Evolutionary conservation across 345 rosid species (phyloP), one percentile per base, ranked within the genome.

Genomic region (Gossypium raimondii): DNA sequence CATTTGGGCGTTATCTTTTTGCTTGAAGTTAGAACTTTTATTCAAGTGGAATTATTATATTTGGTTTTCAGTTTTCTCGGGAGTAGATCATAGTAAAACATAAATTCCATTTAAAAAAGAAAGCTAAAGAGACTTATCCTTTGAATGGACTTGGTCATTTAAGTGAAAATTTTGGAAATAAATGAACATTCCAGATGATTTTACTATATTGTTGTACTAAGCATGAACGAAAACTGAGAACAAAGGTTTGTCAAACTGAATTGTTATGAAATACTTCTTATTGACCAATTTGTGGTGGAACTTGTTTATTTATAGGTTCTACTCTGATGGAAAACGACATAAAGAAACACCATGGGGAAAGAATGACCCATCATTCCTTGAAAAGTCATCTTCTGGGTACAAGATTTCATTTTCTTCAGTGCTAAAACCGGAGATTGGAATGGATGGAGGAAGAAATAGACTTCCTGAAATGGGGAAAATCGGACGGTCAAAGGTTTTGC

Each of bases 281-380:
- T 11, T 68, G 56, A 71, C 73, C 12, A 18, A 24, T 14, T 25
- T 47, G 22, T 38, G 13, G 16, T 51, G 9, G 2, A 75, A 74
- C 9, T 61, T 75, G 57, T 59, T 77, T 41, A 50, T 83, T 72
- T 87, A 74, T 72, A 93, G 97, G 91, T 89, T 91, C 84, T 84
- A 86, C 64, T 77, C 92, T 67, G 93, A 84, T 77, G 85, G 83
- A 25, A 92, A 89, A 76, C 83, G 80, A 22, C 67, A 73, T 27
- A 83, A 76, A 77, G 93, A 83, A 74, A 67, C 75, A 11, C 20
- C 65, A 20, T 81, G 90, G 91, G 70, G 81, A 55, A 85, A 83
- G 76, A 82, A 74, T 75, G 92, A 83, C 43, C 81, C 83, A 58
- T 77, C 77, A 27, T 76, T 79, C 77, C 80, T 78, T 25, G 86